These are phyloP conservation scores for Multifurca ochricompacta DNA, from an alignment of 768 basidiomycete genomes.

Conservation along the genomic window DNA sequence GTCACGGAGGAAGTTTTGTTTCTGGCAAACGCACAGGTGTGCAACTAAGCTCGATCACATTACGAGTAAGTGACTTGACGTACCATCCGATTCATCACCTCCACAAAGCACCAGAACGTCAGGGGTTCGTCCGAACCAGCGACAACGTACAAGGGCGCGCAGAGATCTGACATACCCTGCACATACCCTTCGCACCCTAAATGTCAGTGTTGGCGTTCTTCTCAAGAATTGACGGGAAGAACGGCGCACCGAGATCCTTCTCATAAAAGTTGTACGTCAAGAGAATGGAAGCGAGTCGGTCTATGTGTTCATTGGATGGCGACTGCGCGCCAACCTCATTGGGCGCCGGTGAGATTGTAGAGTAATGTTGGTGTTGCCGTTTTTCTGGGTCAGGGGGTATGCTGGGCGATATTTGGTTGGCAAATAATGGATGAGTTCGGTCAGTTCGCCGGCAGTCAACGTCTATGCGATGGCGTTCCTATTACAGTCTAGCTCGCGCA, in stretches of 20 bases:
- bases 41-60: neutral
- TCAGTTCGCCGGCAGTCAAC: conserved; percentile 98
- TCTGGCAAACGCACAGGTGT: conserved; percentile 37
- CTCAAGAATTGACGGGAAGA: neutral
- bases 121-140: conserved; percentile 82
- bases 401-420: conserved; percentile 30
- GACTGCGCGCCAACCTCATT: conserved; percentile 79
- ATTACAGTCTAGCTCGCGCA: conserved; percentile 1
- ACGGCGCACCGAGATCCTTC: conserved; percentile 68
- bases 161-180: conserved; percentile 97
- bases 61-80: conserved; percentile 21
- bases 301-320: conserved; percentile 85
- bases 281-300: conserved; percentile 76
- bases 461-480: conserved; percentile 90
- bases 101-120: conserved; percentile 95
- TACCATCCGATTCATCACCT: conserved; percentile 94
- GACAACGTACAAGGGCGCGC: conserved; percentile 88
- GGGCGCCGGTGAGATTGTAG: conserved; percentile 67
- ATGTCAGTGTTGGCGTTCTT: conserved; percentile 19
- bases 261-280: conserved; percentile 90
- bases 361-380: conserved; percentile 45
- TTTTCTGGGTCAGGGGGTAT: conserved; percentile 54
- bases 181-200: conserved; percentile 66
- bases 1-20: conserved; percentile 91
- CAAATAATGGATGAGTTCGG: conserved; percentile 85